Evolutionary conservation across 768 basidiomycete species (phyloP).

Genomic region (Suillus brevipes): DNA sequence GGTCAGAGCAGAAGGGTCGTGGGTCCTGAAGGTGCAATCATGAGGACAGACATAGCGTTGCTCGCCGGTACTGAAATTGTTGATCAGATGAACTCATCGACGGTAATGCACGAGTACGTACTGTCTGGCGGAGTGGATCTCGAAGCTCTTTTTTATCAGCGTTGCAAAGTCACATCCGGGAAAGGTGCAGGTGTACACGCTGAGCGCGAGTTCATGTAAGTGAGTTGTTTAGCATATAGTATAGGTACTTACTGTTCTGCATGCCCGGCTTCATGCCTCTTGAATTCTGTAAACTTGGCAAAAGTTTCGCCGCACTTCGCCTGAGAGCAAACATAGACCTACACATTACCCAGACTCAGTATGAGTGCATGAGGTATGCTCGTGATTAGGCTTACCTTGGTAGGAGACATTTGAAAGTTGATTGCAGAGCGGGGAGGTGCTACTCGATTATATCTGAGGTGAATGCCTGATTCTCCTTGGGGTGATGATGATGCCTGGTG

Average conservation of each 20-base stretch:
- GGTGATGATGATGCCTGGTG: background rate
- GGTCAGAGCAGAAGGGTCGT: slow-evolving; percentile 27
- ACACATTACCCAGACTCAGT: background rate
- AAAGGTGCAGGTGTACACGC: slow-evolving; percentile 20
- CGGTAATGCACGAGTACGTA: slow-evolving; percentile 3
- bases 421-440: background rate
- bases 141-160: slow-evolving; percentile 22
- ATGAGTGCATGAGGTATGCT: background rate
- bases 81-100: no score
- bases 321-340: slow-evolving; percentile 19
- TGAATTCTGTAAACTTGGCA: slow-evolving; percentile 19
- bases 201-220: slow-evolving; percentile 12
- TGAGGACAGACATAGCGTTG: slow-evolving; percentile 12
- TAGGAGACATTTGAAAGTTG: background rate
- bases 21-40: slow-evolving; percentile 22
- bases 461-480: background rate
- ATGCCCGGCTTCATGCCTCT: slow-evolving; percentile 24
- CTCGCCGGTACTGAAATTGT: slow-evolving; percentile 22
- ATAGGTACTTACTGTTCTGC: slow-evolving; percentile 10
- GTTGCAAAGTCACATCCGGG: slow-evolving; percentile 17
- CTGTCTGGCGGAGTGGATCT: slow-evolving; percentile 23
- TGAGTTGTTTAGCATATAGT: background rate
- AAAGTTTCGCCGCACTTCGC: slow-evolving; percentile 17
- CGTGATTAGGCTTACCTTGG: background rate
- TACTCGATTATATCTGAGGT: background rate